A percentile compares a stretch with the other conserved stretches of the same genome.
Evolutionary conservation across 2,329 filamentous ascomycete species (phyloP).

Genomic region (Cladosporium sp.): DNA sequence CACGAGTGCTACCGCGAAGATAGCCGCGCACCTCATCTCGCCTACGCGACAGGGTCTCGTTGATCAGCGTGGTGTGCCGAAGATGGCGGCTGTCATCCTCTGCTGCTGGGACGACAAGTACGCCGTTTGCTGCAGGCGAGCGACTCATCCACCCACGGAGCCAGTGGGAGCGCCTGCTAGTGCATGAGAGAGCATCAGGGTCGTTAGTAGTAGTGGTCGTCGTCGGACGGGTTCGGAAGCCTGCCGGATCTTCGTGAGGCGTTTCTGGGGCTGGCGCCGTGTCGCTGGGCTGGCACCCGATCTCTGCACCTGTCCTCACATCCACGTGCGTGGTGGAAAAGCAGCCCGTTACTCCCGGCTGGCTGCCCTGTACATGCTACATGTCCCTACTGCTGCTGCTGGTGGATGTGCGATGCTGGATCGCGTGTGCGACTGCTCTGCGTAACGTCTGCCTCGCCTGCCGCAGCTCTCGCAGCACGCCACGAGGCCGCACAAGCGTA

Average conservation of each 20-base stretch:
- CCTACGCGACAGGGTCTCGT: constrained; percentile 14
- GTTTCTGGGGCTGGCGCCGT: constrained; percentile 10
- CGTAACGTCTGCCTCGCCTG: not conserved
- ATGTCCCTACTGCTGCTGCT: not conserved
- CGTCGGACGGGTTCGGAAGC: constrained; percentile 4
- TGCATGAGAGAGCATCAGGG: not conserved
- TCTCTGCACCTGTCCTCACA: constrained; percentile 8
- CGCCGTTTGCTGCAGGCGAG: constrained; percentile 7
- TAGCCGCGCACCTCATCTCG: constrained; percentile 18
- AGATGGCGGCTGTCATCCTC: constrained; percentile 10
- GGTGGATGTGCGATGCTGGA: not conserved
- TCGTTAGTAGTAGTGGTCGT: not conserved
- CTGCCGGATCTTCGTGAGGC: constrained; percentile 4
- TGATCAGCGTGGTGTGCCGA: constrained; percentile 16
- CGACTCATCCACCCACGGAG: not conserved
- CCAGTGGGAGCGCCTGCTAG: not conserved
- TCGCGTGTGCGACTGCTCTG: not conserved
- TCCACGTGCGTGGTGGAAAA: constrained; percentile 7
- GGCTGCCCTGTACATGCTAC: not conserved
- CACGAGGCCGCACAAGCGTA: constrained; percentile 11
- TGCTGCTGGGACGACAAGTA: constrained; percentile 3
- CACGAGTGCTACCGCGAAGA: not conserved
- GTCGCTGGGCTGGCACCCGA: not conserved
- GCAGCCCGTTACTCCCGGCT: not conserved
- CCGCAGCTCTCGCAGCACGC: constrained; percentile 5